These are phyloP conservation scores for Nannochloropsis salina DNA, from an alignment of 108 stramenopile genomes.

Conservation along the genomic window DNA sequence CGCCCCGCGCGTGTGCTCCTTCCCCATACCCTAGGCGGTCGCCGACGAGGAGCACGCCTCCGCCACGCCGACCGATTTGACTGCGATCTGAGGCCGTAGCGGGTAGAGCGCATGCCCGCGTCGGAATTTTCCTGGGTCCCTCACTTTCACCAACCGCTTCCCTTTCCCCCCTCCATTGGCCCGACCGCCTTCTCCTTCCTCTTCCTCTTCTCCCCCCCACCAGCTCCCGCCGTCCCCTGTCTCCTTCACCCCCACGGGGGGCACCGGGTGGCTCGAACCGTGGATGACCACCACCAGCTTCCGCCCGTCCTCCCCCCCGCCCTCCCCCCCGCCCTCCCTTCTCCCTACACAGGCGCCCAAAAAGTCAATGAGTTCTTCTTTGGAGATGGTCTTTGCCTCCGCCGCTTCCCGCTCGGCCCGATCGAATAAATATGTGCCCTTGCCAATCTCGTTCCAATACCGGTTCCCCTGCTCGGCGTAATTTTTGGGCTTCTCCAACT, in stretches of 20 bases:
- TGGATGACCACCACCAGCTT: background rate
- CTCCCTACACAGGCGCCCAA: background rate
- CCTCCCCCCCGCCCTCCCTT: slow-evolving; percentile 20
- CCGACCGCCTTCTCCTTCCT: background rate
- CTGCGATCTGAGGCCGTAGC: background rate
- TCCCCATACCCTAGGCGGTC: background rate
- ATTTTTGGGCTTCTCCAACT: slow-evolving; percentile 41
- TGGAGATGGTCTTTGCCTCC: background rate
- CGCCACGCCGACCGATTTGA: background rate
- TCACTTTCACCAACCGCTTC: background rate
- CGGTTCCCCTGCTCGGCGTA: slow-evolving; percentile 24
- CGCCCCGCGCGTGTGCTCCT: background rate
- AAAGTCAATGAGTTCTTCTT: slow-evolving; percentile 13
- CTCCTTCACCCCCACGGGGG: background rate
- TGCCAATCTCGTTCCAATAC: slow-evolving; percentile 31
- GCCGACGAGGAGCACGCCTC: background rate
- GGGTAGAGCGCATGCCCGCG: background rate
- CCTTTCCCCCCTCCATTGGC: background rate
- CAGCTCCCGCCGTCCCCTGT: background rate
- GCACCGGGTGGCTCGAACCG: background rate
- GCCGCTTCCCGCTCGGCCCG: slow-evolving; percentile 27
- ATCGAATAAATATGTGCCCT: slow-evolving; percentile 27
- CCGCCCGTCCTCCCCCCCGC: background rate
- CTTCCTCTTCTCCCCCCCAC: background rate
- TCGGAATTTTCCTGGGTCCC: background rate